These are phyloP conservation scores for Calocybe indica DNA, from an alignment of 768 basidiomycete species.

Conservation along the genomic window DNA sequence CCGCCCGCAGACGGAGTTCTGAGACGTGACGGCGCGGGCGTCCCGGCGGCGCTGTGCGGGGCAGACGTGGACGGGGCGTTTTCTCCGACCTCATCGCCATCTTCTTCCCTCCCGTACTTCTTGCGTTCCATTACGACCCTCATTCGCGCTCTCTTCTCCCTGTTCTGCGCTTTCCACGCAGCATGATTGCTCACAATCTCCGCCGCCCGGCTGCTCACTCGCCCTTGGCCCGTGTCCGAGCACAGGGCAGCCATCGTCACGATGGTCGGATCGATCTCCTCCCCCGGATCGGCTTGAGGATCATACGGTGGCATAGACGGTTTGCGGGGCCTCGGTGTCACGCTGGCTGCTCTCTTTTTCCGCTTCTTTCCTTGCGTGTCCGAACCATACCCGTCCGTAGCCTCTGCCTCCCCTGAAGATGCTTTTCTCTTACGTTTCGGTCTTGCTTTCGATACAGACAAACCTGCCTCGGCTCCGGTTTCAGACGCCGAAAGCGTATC, in stretches of 20 bases:
- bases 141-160: conserved; percentile 63
- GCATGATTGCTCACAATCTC: conserved; percentile 68
- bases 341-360: conserved; percentile 19
- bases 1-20: conserved; percentile 5
- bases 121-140: conserved; percentile 60
- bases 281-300: conserved; percentile 58
- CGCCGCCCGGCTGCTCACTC: conserved; percentile 70
- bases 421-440: conserved; percentile 13
- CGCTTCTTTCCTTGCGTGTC: conserved; percentile 5
- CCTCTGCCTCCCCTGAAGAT: conserved; percentile 11
- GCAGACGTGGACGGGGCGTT: conserved; percentile 11
- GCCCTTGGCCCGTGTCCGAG: conserved; percentile 71
- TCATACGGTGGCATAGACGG: conserved; percentile 53
- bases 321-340: conserved; percentile 28
- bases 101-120: conserved; percentile 63
- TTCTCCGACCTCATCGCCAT: conserved; percentile 22
- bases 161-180: conserved; percentile 64
- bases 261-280: conserved; percentile 75
- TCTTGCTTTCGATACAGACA: conserved; percentile 2
- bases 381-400: conserved; percentile 10
- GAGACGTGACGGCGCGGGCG: conserved; percentile 4
- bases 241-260: conserved; percentile 82
- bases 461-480: background rate
- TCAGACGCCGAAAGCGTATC: background rate
- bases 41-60: conserved; percentile 10